Conservation (phyloP, 2,329 filamentous ascomycete genomes). For the Trichoderma lentiforme region DNA sequence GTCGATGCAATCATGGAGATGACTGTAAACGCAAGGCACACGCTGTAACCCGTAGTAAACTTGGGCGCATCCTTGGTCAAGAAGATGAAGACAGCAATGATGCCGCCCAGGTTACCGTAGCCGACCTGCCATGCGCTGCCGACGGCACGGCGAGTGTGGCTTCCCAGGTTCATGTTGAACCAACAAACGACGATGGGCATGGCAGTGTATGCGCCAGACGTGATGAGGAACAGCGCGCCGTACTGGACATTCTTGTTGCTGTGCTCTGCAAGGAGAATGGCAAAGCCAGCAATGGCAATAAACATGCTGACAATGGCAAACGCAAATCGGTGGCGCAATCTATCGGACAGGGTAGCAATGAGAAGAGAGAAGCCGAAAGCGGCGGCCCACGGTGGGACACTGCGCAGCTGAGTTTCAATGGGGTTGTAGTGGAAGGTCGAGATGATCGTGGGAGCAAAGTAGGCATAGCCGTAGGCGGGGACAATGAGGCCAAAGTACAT, state of each 20-base stretch:
- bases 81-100: slow-evolving; percentile 72
- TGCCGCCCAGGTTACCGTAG: slow-evolving; percentile 76
- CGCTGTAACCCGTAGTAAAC: slow-evolving; percentile 71
- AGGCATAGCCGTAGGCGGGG: slow-evolving; percentile 73
- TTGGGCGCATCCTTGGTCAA: slow-evolving; percentile 62
- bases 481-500: slow-evolving; percentile 83
- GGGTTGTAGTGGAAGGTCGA: slow-evolving; percentile 59
- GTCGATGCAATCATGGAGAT: slow-evolving; percentile 61
- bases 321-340: slow-evolving; percentile 65
- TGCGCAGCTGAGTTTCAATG: slow-evolving; percentile 57
- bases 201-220: slow-evolving; percentile 76
- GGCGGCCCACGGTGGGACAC: slow-evolving; percentile 58
- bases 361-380: slow-evolving; percentile 78
- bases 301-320: slow-evolving; percentile 69
- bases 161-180: slow-evolving; percentile 77
- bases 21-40: slow-evolving; percentile 70
- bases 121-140: slow-evolving; percentile 75
- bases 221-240: slow-evolving; percentile 75
- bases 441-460: slow-evolving; percentile 73
- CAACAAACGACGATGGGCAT: slow-evolving; percentile 85
- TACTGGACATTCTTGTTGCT: slow-evolving; percentile 67
- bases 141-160: slow-evolving; percentile 67
- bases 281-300: slow-evolving; percentile 70
- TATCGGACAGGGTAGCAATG: slow-evolving; percentile 70
- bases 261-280: slow-evolving; percentile 69